Percentiles rank a stretch among this genome's conserved stretches.
Evolutionary conservation across 2,329 filamentous ascomycete species (phyloP).

Genomic region (Ophiosphaerella narmari): DNA sequence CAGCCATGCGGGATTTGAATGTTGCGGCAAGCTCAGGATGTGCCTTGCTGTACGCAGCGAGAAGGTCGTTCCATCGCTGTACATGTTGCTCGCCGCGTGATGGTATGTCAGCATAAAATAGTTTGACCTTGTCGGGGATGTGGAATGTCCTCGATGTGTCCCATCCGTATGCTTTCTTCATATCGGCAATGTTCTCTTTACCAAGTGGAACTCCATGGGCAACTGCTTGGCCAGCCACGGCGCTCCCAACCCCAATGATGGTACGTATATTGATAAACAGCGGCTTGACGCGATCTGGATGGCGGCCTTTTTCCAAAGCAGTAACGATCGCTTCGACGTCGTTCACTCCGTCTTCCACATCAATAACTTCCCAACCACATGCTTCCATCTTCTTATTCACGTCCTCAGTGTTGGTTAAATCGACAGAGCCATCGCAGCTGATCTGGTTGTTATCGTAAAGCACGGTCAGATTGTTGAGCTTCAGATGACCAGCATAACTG

Average conservation of each 20-base stretch:
- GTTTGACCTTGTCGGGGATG: constrained; percentile 52
- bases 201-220: constrained; percentile 65
- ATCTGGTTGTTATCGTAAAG: constrained; percentile 67
- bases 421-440: constrained; percentile 62
- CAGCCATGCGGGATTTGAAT: constrained; percentile 55
- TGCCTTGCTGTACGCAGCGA: constrained; percentile 50
- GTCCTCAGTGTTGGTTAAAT: constrained; percentile 61
- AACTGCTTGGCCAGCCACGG: constrained; percentile 53
- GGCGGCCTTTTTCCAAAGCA: constrained; percentile 54
- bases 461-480: constrained; percentile 61
- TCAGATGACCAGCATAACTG: constrained; percentile 60
- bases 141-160: constrained; percentile 55
- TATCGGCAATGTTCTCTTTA: constrained; percentile 55
- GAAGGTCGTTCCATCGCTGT: constrained; percentile 54
- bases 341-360: constrained; percentile 58
- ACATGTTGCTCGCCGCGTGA: constrained; percentile 53
- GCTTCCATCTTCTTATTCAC: constrained; percentile 63
- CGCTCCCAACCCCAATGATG: constrained; percentile 59
- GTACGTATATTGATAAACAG: constrained; percentile 64
- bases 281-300: constrained; percentile 53
- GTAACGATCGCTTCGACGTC: constrained; percentile 55
- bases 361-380: constrained; percentile 61
- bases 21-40: constrained; percentile 56
- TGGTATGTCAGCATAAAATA: constrained; percentile 57
- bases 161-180: constrained; percentile 58